A percentile compares a stretch with the other conserved stretches of the same genome.
phyloP scores from a whole-genome alignment of 225 moss, liverwort and hornwort species.

The Pseudisothecium myosuroides region DNA sequence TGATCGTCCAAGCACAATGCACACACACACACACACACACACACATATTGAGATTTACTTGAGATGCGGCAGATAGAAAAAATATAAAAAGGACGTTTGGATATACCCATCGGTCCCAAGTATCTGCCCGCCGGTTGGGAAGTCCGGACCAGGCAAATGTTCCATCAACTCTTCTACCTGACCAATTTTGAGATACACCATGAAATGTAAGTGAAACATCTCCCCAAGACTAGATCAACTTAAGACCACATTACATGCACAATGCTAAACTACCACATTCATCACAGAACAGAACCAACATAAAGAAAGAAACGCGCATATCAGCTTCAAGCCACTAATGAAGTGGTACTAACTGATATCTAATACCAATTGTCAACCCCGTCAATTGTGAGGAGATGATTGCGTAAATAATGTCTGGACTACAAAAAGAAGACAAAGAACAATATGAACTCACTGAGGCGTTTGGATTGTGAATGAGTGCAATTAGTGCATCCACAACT shows the following conservation, averaged over 20 bases:
- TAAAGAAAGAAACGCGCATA: background rate
- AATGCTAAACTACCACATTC: background rate
- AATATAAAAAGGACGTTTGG: background rate
- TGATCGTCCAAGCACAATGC: background rate
- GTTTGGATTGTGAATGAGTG: slow-evolving; percentile 85
- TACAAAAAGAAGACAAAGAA: background rate
- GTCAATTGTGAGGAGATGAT: background rate
- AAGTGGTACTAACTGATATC: background rate
- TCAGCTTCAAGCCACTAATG: background rate
- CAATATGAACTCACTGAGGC: slow-evolving; percentile 49
- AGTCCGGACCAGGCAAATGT: slow-evolving; percentile 93
- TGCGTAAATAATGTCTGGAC: background rate
- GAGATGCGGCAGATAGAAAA: background rate
- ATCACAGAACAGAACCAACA: background rate
- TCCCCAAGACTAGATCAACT: background rate
- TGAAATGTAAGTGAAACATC: background rate
- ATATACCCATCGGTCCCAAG: slow-evolving; percentile 72
- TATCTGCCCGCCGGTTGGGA: slow-evolving; percentile 91
- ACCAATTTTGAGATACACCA: background rate
- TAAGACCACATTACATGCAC: background rate
- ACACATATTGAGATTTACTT: background rate
- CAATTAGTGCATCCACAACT: slow-evolving; percentile 79
- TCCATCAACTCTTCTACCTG: slow-evolving; percentile 98
- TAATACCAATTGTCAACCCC: background rate
- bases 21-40: background rate